phyloP scores from a whole-genome alignment of 2,329 filamentous ascomycete genomes.

The Talaromyces sp. region DNA sequence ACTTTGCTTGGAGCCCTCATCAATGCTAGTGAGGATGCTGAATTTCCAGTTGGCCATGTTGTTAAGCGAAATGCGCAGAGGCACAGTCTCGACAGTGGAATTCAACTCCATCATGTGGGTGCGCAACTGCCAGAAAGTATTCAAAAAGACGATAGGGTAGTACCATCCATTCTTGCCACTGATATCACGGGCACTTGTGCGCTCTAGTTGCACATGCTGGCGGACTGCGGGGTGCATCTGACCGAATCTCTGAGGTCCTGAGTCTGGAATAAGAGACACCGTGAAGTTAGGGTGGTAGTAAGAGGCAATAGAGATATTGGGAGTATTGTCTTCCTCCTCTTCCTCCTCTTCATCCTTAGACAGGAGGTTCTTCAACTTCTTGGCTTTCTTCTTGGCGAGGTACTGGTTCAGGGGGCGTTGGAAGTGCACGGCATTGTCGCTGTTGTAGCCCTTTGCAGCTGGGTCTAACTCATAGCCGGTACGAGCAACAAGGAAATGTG shows the following conservation, averaged over 20 bases:
- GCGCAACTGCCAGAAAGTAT: slow-evolving; percentile 96
- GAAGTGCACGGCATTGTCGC: slow-evolving; percentile 78
- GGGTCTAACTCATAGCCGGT: slow-evolving; percentile 78
- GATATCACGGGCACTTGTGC: slow-evolving; percentile 77
- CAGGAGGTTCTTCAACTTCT: slow-evolving; percentile 85
- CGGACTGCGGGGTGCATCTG: slow-evolving; percentile 72
- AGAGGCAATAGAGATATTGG: slow-evolving; percentile 72
- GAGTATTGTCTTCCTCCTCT: slow-evolving; percentile 57
- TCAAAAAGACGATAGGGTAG: slow-evolving; percentile 84
- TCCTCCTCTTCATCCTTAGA: slow-evolving; percentile 54
- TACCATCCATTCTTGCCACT: slow-evolving; percentile 93
- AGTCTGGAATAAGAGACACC: slow-evolving; percentile 80
- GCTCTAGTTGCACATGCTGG: slow-evolving; percentile 78
- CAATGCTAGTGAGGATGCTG: slow-evolving; percentile 77
- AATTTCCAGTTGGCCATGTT: slow-evolving; percentile 91
- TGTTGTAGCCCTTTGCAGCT: slow-evolving; percentile 69
- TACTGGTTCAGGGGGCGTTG: slow-evolving; percentile 85
- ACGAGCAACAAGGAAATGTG: slow-evolving; percentile 87
- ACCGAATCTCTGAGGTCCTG: slow-evolving; percentile 69
- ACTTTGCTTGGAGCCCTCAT: slow-evolving; percentile 83
- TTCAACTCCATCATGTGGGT: slow-evolving; percentile 91
- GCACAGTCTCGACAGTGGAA: slow-evolving; percentile 79
- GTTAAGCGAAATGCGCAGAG: slow-evolving; percentile 79
- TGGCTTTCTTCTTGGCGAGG: slow-evolving; percentile 84
- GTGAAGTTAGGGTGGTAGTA: slow-evolving; percentile 97